Evolutionary conservation across 345 rosid species (phyloP), one percentile per base, ranked within the genome.

Genomic region (Linum trigynum): DNA sequence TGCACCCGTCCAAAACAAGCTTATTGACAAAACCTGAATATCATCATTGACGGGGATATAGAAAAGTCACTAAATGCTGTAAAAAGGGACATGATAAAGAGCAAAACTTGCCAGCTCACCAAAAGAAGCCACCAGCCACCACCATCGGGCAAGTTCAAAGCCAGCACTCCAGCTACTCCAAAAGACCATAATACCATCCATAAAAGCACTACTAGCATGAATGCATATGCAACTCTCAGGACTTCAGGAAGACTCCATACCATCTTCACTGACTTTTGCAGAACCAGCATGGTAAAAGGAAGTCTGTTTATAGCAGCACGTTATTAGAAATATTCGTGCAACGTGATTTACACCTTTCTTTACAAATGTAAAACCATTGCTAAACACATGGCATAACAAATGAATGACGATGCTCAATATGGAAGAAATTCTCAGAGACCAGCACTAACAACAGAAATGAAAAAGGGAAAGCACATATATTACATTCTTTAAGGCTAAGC

Each of bases 81-180:
- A 39, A 9, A 39, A 59, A 63, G 32, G 35, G 53, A 76, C 59
- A 62, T 57, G 78, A 74, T 67, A 32, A 75, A 74, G 74, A 69
- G 68, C 79, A 88, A 81, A 90, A 88, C 99, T 94, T 88, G 96
- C 96, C 97, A 82, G 88, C 96, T 94, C 99, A 94, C 99, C 97
- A 90, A 80, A 83, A 88, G 96, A 85, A 94, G 96, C 90, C 97
- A 94, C 96, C 91, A 88, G 63, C 91, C 76, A 55, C 82, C 86
- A 1, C 77, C 78, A 70, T 83, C 82, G 4, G 74, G 87, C 82
- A 85, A 74, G 75, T 82, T 80, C 40, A 92, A 94, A 37, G 97
- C 96, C 72, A 94, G 87, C 66, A 90, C 95, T 73, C 97, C 97
- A 68, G 96, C 83, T 51, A 83, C 94, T 63, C 98, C 94, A 65